Evolutionary conservation across 83 land plant genomes (phyloP).

Genomic region (Diphasiastrum complanatum): DNA sequence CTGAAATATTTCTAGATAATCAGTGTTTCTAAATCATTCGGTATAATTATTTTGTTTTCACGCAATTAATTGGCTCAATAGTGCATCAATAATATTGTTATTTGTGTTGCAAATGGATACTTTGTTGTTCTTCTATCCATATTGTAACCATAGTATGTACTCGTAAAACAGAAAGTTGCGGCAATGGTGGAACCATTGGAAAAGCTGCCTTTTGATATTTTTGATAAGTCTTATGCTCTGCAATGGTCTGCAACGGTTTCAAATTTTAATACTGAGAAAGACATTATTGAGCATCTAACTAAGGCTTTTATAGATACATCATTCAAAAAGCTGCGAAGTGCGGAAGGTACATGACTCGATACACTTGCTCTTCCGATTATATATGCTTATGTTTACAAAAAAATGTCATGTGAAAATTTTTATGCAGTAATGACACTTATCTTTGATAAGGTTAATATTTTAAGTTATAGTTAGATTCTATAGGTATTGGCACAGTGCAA

Average conservation of each 20-base stretch:
- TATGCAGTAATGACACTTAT: too few species aligned
- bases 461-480: too few species aligned
- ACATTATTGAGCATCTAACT: slow-evolving; percentile 30
- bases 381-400: not conserved
- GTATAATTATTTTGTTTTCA: too few species aligned
- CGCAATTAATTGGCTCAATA: too few species aligned
- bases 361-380: not conserved
- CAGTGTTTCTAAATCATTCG: too few species aligned
- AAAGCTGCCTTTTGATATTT: slow-evolving; percentile 34
- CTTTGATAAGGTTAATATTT: too few species aligned
- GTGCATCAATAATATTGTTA: not conserved
- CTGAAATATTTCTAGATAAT: too few species aligned
- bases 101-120: not conserved
- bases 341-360: slow-evolving; percentile 25
- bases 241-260: slow-evolving; percentile 34
- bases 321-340: slow-evolving; percentile 39
- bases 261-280: slow-evolving; percentile 33
- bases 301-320: slow-evolving; percentile 37
- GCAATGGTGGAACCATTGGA: slow-evolving; percentile 35
- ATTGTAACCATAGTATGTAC: not conserved
- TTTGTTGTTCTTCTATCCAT: not conserved
- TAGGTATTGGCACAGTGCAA: too few species aligned
- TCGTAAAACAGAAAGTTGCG: slow-evolving; percentile 26
- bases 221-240: slow-evolving; percentile 25
- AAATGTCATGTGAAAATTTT: not conserved